Base-by-base conservation (phyloP, 371 early-diverging fungal species). In the Lichtheimia corymbifera region DNA sequence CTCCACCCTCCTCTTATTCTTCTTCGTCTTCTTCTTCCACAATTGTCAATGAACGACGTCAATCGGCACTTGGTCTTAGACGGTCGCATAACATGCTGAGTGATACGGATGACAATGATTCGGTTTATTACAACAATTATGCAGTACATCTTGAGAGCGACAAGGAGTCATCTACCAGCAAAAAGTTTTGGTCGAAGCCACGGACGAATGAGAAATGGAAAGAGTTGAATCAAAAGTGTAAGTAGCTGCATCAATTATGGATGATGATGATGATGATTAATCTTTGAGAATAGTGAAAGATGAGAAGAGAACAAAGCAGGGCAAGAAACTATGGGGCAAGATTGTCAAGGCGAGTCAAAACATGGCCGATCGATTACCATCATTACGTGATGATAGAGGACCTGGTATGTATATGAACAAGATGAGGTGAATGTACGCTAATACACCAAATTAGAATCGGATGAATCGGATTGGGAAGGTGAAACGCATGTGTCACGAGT, bases 281-380 rank as follows among this genome's bases (percentile, higher is more conserved):
- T 6, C 35, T 9, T 35, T 35, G 35, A 35, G 4, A 11, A 35
- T 35, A 35, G 35, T 35, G 35, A 35, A 35, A 11, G 35, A 35
- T 35, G 74, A 72, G 0, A 71, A 72, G 41, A 35, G 11, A 35
- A 57, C 71, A n/a, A 72, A 74, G 59, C 68, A 67, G 18, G 58
- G 68, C 9, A 71, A 70, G 20, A 74, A 76, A 53, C 56, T 86
- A n/a, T 86, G 86, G 86, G 80, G 70, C 14, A 80, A 79, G 58
- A 51, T 86, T n/a, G 56, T 73, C 24, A 76, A 82, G n/a, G 84
- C 86, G 51, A 86, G 83, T 24, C 84, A 86, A 47, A 79, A 64
- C 22, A 74, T 86, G 64, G 77, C 82, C 42, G 80, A 79, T 15
- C 76, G 74, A 55, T 79, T 83, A 27, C 82, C 84, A 28, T 63